Conservation (phyloP, 257 asterid genomes). For the Petunia axillaris region DNA sequence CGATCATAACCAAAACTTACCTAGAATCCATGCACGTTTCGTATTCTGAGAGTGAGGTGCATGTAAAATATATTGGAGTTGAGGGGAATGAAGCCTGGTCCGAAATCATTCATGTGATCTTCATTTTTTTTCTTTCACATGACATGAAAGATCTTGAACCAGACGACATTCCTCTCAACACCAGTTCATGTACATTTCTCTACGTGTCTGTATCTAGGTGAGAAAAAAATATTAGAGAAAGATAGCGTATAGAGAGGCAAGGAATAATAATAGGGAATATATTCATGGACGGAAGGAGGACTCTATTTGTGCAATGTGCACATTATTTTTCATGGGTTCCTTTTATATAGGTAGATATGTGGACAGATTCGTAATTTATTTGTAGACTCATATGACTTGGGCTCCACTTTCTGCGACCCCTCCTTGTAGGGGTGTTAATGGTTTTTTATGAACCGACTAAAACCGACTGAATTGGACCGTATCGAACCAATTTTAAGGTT, state of each 20-base stretch:
- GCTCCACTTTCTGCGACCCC: conserved; percentile 41
- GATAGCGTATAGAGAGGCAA: neutral
- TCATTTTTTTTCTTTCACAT: neutral
- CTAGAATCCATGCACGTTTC: no score
- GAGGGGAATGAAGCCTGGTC: conserved; percentile 89
- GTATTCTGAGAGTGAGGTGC: no score
- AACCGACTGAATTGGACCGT: no score
- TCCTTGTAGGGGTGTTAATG: no score
- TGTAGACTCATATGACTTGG: conserved; percentile 36
- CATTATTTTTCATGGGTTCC: conserved; percentile 39
- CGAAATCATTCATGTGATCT: conserved; percentile 49
- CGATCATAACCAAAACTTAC: no score
- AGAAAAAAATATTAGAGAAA: neutral
- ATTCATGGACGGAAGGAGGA: conserved; percentile 28
- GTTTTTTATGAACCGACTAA: no score
- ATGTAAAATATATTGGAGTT: conserved; percentile 31
- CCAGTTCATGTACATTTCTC: neutral
- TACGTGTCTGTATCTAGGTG: neutral
- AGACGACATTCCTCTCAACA: conserved; percentile 75
- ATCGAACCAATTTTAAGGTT: no score
- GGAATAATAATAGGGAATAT: conserved; percentile 8
- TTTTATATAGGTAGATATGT: conserved; percentile 32
- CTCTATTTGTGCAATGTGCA: no score
- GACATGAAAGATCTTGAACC: conserved; percentile 56
- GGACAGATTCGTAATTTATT: conserved; percentile 31